Percentiles rank a stretch among this genome's conserved stretches.
Conservation (phyloP, 805 yeast genomes). For the Spathaspora sp. region DNA sequence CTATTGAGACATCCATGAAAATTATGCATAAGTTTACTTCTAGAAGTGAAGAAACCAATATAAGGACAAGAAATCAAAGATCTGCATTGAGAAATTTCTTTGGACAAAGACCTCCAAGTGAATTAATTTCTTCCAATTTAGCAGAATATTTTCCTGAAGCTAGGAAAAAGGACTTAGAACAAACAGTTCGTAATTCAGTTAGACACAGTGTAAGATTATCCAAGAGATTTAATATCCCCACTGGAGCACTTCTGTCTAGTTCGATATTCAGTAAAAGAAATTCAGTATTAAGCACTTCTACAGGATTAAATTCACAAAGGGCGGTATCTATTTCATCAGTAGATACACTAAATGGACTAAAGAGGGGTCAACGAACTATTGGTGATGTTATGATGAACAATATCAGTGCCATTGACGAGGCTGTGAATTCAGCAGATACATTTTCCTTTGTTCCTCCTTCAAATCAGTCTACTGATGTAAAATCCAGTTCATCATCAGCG, state of each 20-base stretch:
- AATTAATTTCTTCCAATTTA: constrained; percentile 81
- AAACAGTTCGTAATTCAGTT: constrained; percentile 80
- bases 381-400: constrained; percentile 62
- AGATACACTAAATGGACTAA: constrained; percentile 7
- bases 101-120: constrained; percentile 93
- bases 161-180: constrained; percentile 63
- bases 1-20: constrained; percentile 53
- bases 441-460: constrained; percentile 10
- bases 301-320: constrained; percentile 8
- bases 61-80: constrained; percentile 4
- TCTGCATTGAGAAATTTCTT: constrained; percentile 47
- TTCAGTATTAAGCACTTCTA: constrained; percentile 11
- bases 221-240: constrained; percentile 27
- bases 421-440: constrained; percentile 24
- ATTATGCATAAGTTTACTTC: constrained; percentile 25
- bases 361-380: constrained; percentile 40
- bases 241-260: constrained; percentile 10
- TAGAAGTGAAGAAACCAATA: background rate
- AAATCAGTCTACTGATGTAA: constrained; percentile 11
- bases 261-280: constrained; percentile 8
- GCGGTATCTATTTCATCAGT: constrained; percentile 21
- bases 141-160: constrained; percentile 91
- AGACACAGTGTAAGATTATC: constrained; percentile 69
- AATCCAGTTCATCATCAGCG: constrained; percentile 11
- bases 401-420: constrained; percentile 53